Evolutionary conservation across 192 early-diverging fungal genomes (phyloP).

Genomic region (Kickxella alabastrina): DNA sequence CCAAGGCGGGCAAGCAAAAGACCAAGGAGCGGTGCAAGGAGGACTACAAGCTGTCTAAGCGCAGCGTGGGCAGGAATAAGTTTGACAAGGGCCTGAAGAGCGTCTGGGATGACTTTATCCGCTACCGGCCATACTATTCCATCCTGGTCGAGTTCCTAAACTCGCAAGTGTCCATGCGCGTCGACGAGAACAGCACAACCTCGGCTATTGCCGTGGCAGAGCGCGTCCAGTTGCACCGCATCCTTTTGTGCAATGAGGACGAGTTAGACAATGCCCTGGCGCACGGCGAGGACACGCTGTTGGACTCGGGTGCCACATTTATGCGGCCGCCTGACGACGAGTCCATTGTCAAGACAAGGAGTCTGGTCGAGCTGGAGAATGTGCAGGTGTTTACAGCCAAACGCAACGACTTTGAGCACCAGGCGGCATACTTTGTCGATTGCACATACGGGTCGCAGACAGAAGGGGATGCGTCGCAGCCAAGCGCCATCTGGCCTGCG

Average conservation of each 20-base stretch:
- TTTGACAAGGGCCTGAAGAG: slow-evolving; percentile 39
- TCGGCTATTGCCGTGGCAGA: slow-evolving; percentile 46
- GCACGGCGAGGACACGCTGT: background rate
- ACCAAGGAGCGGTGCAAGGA: slow-evolving; percentile 18
- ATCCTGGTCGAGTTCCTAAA: slow-evolving; percentile 53
- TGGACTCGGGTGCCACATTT: background rate
- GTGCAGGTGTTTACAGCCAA: slow-evolving; percentile 51
- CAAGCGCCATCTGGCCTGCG: slow-evolving; percentile 47
- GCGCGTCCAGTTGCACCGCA: slow-evolving; percentile 44
- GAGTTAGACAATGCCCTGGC: slow-evolving; percentile 1
- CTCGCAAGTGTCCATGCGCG: slow-evolving; percentile 51
- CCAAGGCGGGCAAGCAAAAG: background rate
- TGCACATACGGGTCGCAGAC: slow-evolving; percentile 45
- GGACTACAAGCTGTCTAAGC: slow-evolving; percentile 19
- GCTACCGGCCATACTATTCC: slow-evolving; percentile 44
- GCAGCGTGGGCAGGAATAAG: slow-evolving; percentile 23
- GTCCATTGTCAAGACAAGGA: slow-evolving; percentile 53
- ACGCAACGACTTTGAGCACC: slow-evolving; percentile 40
- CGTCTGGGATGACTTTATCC: slow-evolving; percentile 50
- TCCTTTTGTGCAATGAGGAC: slow-evolving; percentile 36
- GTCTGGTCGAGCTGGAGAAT: slow-evolving; percentile 47
- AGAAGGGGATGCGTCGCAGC: slow-evolving; percentile 19
- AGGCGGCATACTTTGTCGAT: slow-evolving; percentile 48
- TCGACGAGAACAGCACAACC: slow-evolving; percentile 41
- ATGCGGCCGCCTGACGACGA: slow-evolving; percentile 37